A percentile compares a stretch with the other conserved stretches of the same genome.
Conservation (phyloP, 2,329 filamentous ascomycete genomes). For the Monosporascus cannonballus region DNA sequence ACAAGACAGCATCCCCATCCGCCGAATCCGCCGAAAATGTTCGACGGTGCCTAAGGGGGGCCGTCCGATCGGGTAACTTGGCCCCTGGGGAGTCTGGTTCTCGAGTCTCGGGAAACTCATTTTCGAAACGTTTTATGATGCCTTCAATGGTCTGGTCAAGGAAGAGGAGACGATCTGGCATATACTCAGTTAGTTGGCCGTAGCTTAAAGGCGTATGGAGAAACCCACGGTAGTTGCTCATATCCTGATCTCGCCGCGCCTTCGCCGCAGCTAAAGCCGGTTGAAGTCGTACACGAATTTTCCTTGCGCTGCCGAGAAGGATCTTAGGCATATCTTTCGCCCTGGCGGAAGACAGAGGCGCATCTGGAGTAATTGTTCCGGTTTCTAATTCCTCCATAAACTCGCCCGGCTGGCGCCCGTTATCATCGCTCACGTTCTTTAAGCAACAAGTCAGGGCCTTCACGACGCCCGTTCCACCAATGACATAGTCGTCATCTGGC, state of each 20-base stretch:
- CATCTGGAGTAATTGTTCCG: conserved; percentile 38
- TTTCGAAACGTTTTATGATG: conserved; percentile 93
- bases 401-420: conserved; percentile 45
- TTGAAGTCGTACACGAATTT: conserved; percentile 78
- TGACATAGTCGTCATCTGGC: conserved; percentile 90
- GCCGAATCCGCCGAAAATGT: conserved; percentile 24
- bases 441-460: conserved; percentile 90
- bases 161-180: conserved; percentile 70
- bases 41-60: conserved; percentile 14
- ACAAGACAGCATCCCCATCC: conserved; percentile 33
- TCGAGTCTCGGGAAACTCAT: conserved; percentile 89
- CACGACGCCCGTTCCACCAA: conserved; percentile 90
- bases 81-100: conserved; percentile 27
- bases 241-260: conserved; percentile 62
- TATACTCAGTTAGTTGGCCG: conserved; percentile 18
- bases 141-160: conserved; percentile 81
- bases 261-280: conserved; percentile 73
- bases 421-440: conserved; percentile 68
- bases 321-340: conserved; percentile 93
- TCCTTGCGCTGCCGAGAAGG: conserved; percentile 77
- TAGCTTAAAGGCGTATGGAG: background rate
- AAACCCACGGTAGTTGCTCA: conserved; percentile 64
- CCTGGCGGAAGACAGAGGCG: conserved; percentile 47
- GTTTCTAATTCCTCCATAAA: conserved; percentile 47
- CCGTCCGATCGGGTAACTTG: conserved; percentile 18